Percentiles rank a stretch among this genome's conserved stretches.
phyloP scores from a whole-genome alignment of 768 basidiomycete species.

The Mycena vitilis region DNA sequence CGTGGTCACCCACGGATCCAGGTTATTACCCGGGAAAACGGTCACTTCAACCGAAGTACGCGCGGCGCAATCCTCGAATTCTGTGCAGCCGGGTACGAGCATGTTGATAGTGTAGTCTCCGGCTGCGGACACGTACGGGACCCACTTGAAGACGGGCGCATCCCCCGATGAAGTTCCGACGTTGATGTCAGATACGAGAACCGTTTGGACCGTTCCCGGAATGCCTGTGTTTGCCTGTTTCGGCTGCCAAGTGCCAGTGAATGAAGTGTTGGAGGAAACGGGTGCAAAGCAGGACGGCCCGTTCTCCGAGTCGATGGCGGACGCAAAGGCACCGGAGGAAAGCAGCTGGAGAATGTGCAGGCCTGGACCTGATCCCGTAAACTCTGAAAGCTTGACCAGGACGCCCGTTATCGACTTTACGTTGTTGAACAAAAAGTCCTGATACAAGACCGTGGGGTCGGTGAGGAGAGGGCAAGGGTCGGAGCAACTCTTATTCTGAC shows the following conservation, averaged over 20 bases:
- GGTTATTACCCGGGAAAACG: slow-evolving; percentile 80
- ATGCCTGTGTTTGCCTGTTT: slow-evolving; percentile 77
- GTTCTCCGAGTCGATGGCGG: slow-evolving; percentile 72
- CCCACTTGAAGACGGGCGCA: slow-evolving; percentile 89
- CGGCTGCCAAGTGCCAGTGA: slow-evolving; percentile 77
- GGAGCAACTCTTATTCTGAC: slow-evolving; percentile 82
- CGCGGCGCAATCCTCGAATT: slow-evolving; percentile 80
- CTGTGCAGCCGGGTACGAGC: slow-evolving; percentile 86
- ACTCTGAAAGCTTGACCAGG: slow-evolving; percentile 82
- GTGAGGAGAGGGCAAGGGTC: slow-evolving; percentile 83
- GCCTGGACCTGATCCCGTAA: slow-evolving; percentile 81
- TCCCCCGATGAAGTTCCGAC: slow-evolving; percentile 70
- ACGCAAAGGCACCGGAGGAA: slow-evolving; percentile 91
- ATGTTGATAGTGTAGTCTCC: slow-evolving; percentile 89
- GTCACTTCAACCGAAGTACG: slow-evolving; percentile 88
- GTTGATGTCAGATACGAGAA: slow-evolving; percentile 74
- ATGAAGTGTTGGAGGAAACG: slow-evolving; percentile 72
- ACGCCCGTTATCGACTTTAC: slow-evolving; percentile 85
- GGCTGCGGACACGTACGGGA: slow-evolving; percentile 90
- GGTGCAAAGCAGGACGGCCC: slow-evolving; percentile 82
- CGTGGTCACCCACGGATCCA: slow-evolving; percentile 73
- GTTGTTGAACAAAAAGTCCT: slow-evolving; percentile 89
- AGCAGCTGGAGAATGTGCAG: slow-evolving; percentile 93
- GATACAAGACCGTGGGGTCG: slow-evolving; percentile 82
- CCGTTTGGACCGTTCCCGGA: slow-evolving; percentile 81